Evolutionary conservation across 2,329 filamentous ascomycete species (phyloP).

Genomic region (Cladosporium sp.): DNA sequence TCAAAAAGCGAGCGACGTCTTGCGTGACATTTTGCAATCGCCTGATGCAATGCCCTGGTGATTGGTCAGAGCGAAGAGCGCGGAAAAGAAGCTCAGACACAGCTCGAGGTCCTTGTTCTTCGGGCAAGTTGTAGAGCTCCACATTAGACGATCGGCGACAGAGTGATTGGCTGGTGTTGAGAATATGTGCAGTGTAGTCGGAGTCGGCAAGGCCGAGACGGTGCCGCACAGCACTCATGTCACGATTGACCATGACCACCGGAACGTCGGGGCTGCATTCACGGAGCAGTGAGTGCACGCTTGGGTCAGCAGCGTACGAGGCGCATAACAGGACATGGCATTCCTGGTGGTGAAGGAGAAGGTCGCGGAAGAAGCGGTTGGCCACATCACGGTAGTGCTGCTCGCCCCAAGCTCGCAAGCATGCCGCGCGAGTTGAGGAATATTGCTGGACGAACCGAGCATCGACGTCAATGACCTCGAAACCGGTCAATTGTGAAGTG

Average conservation of each 20-base stretch:
- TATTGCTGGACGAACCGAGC: background rate
- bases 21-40: background rate
- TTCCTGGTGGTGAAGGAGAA: background rate
- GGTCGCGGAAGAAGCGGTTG: background rate
- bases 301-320: background rate
- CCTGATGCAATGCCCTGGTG: background rate
- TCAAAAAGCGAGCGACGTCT: background rate
- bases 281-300: background rate
- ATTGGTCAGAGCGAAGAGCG: background rate
- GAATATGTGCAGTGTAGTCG: background rate
- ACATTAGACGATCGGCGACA: background rate
- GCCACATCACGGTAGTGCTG: background rate
- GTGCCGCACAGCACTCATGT: background rate
- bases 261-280: background rate
- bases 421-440: background rate
- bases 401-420: background rate
- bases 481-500: background rate
- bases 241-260: slow-evolving; percentile 2
- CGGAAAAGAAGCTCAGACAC: background rate
- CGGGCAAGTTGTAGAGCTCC: background rate
- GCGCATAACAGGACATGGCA: slow-evolving; percentile 1
- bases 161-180: background rate
- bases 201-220: background rate
- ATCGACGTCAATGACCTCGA: background rate
- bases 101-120: background rate